These are phyloP conservation scores for Physocladia obscura DNA, from an alignment of 192 early-diverging fungal species.

Conservation along the genomic window DNA sequence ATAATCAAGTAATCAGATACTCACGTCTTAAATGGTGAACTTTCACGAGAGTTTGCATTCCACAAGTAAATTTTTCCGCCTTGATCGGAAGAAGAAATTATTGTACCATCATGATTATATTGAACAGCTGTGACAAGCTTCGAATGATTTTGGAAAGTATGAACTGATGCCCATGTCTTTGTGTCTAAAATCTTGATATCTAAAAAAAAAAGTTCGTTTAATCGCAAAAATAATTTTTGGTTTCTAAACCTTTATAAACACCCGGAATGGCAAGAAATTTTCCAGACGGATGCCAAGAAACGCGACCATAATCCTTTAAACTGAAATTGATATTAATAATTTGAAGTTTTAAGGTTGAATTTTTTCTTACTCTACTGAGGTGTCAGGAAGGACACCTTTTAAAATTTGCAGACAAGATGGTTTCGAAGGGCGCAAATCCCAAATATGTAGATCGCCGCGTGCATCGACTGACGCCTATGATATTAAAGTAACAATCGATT, in stretches of 20 bases:
- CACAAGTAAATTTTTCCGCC: slow-evolving; percentile 25
- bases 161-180: slow-evolving; percentile 31
- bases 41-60: neutral
- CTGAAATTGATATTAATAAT: too few relatives aligned
- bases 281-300: slow-evolving; percentile 66
- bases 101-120: slow-evolving; percentile 15
- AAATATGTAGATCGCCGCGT: slow-evolving; percentile 66
- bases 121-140: slow-evolving; percentile 27
- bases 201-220: neutral
- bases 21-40: slow-evolving; percentile 16
- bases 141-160: slow-evolving; percentile 16
- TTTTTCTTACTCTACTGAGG: slow-evolving; percentile 51
- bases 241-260: slow-evolving; percentile 35
- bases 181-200: slow-evolving; percentile 30
- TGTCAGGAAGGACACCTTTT: slow-evolving; percentile 28
- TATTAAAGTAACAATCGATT: neutral
- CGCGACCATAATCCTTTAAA: slow-evolving; percentile 34
- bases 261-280: slow-evolving; percentile 61
- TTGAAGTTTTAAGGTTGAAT: too few relatives aligned
- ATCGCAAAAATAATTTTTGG: slow-evolving; percentile 28
- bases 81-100: slow-evolving; percentile 7
- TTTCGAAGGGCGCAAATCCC: slow-evolving; percentile 54
- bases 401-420: slow-evolving; percentile 48
- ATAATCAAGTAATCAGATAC: neutral
- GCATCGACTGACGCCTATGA: slow-evolving; percentile 48